phyloP scores from a whole-genome alignment of 192 early-diverging fungal genomes.

The Backusella macrospora region DNA sequence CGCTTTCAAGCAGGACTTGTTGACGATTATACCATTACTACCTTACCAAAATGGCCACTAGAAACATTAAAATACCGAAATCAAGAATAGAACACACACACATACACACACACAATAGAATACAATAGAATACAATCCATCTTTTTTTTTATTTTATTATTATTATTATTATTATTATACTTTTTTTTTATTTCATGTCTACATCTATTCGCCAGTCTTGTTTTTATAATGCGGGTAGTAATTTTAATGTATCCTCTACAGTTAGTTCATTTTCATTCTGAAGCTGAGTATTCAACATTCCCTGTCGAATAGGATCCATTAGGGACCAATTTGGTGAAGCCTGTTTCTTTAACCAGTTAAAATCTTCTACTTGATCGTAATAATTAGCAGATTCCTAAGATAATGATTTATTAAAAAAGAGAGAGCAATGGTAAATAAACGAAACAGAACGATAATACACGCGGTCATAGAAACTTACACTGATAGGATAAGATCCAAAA shows the following conservation, averaged over 20 bases:
- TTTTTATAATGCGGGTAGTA: neutral
- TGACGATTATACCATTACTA: constrained; percentile 72
- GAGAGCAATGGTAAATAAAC: neutral
- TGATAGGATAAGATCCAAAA: constrained; percentile 64
- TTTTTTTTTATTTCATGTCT: neutral
- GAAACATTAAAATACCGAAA: constrained; percentile 48
- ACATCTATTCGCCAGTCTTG: no score
- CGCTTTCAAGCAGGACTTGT: constrained; percentile 63
- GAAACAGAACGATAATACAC: no score
- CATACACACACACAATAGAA: neutral
- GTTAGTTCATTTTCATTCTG: neutral
- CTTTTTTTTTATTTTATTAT: neutral
- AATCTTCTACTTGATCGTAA: constrained; percentile 80
- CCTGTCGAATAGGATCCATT: constrained; percentile 30
- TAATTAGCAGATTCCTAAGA: constrained; percentile 26
- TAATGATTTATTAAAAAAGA: neutral
- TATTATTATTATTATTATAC: neutral
- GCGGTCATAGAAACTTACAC: constrained; percentile 4
- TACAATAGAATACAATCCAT: no score
- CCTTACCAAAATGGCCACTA: constrained; percentile 77
- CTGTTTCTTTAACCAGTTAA: constrained; percentile 86
- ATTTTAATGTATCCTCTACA: neutral
- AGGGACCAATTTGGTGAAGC: constrained; percentile 79
- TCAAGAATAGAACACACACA: constrained; percentile 24
- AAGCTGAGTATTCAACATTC: neutral